Percentiles rank a stretch among this genome's conserved stretches.
Conservation (phyloP, 805 yeast species). For the Candida manassasensis region DNA sequence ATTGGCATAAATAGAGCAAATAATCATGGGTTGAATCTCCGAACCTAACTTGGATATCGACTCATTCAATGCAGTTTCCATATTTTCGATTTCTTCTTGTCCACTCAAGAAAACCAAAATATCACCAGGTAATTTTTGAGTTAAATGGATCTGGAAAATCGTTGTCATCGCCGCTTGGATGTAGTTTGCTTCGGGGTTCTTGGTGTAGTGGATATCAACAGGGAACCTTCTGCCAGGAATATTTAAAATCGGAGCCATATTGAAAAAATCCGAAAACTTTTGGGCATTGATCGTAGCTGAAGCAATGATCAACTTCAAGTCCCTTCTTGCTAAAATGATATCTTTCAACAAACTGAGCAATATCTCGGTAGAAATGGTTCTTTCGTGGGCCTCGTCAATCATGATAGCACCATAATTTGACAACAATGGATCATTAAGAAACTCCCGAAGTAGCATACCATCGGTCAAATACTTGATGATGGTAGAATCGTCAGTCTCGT, state of each 20-base stretch:
- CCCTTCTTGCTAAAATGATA: conserved; percentile 57
- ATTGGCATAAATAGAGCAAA: conserved; percentile 89
- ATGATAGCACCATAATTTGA: conserved; percentile 72
- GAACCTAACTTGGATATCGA: conserved; percentile 59
- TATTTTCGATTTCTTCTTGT: conserved; percentile 88
- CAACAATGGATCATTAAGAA: conserved; percentile 69
- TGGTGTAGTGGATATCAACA: conserved; percentile 78
- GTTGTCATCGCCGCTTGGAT: conserved; percentile 86
- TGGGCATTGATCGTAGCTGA: conserved; percentile 94
- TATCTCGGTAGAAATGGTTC: conserved; percentile 88
- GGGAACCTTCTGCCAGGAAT: conserved; percentile 95
- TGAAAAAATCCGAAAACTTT: conserved; percentile 77
- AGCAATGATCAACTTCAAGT: conserved; percentile 72
- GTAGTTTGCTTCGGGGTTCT: conserved; percentile 87
- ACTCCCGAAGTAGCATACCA: conserved; percentile 89
- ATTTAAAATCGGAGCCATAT: conserved; percentile 77
- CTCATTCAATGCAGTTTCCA: conserved; percentile 68
- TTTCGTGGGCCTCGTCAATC: conserved; percentile 97
- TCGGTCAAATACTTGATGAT: conserved; percentile 88
- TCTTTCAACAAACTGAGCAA: conserved; percentile 77
- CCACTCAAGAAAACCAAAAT: conserved; percentile 90
- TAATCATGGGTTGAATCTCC: conserved; percentile 54
- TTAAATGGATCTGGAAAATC: conserved; percentile 76
- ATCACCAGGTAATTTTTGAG: conserved; percentile 70
- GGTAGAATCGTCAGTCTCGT: conserved; percentile 60